Evolutionary conservation across 805 yeast species (phyloP), one percentile per base, ranked within the genome.

Genomic region (Teunomyces kruisii): DNA sequence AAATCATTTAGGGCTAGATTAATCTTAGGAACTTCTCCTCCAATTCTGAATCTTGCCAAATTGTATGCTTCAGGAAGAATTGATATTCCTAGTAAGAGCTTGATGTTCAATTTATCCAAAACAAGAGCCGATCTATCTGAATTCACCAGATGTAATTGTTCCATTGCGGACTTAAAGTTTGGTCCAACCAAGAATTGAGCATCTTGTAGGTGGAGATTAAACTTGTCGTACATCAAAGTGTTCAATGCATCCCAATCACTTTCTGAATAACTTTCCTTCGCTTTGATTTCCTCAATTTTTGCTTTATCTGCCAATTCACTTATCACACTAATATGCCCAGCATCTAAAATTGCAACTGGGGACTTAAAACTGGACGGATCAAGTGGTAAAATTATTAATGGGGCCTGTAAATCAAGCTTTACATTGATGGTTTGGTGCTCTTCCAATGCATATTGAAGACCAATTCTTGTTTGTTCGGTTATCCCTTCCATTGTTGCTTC

Each of bases 401-500:
- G 99, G 0, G 98, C 96, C 58, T 91, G 97, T 36, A 95, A 72
- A 65, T 95, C 98, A 49, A 94, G 76, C 56, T 87, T 82, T 19
- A 90, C 79, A 57, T 90, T 84, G 46, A 90, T 66, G 0, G 98
- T 92, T 60, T 90, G 91, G 66, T 94, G 99, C 56, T 92, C 96
- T 50, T 90, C 96, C 54, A 95, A 74, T 0, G 97, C 94, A 53
- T 94, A 90, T 65, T 92, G 96, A 15, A 94, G 74, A 0, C 98
- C 98, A 50, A 94, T 76, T 56, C 97, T 74, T 0, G 98, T 94
- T 60, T 90, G 96, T 19, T 83, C 74, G 0, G 97, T 84, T 50
- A 94, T 72, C 1, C 95, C 97, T 57, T 90, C 97, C 46, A 94
- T 86, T 0, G 97, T 91, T 0, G 91, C 88, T 50, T 91, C 96